Base-by-base conservation (phyloP, 768 basidiomycete genomes). In the Tricholoma sp. region DNA sequence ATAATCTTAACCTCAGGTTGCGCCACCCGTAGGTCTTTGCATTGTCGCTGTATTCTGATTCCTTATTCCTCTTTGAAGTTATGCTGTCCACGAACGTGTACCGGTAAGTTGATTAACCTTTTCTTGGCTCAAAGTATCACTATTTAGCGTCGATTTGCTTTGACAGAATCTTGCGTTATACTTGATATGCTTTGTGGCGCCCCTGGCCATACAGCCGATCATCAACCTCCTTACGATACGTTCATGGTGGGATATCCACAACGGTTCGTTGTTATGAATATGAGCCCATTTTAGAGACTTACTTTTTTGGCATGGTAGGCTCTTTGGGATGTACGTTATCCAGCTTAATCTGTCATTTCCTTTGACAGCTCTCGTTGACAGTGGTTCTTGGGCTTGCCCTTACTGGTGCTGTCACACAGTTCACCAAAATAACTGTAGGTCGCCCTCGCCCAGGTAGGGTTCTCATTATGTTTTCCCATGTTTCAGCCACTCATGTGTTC, bases 231-330 rank as follows among this genome's bases (percentile, higher is more conserved):
- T 89, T 12, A 87, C 91, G 19, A 75, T 92, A 27, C 81, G 88
- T n/a, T 88, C 85, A 2, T 85, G 84, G 76, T 98, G 94, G 94
- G 95, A 97, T 66, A 74, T 88, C 29, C 95, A 97, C 66, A 86
- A 83, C 64, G 78, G 88, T 72, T 61, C 69, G 72, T 59, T 67
- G 53, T 55, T 54, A 27, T 62, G 50, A 41, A 50, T 49, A 47
- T 58, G 39, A 16, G 50, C 29, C 18, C 37, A 24, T 50, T 37
- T 22, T 24, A 3, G 21, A 12, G 5, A 21, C 45, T 61, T 29
- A 50, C 50, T 58, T 51, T 34, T n/a, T 24, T 47, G 46, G 35
- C 49, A 35, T 39, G 29, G 18, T 63, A 80, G 79, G 73, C 52
- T 74, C 73, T 46, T 71, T 75, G 57, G 75, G 79, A 65, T 71